phyloP scores from a whole-genome alignment of 441 rosid genomes.

The Erodium trifolium region DNA sequence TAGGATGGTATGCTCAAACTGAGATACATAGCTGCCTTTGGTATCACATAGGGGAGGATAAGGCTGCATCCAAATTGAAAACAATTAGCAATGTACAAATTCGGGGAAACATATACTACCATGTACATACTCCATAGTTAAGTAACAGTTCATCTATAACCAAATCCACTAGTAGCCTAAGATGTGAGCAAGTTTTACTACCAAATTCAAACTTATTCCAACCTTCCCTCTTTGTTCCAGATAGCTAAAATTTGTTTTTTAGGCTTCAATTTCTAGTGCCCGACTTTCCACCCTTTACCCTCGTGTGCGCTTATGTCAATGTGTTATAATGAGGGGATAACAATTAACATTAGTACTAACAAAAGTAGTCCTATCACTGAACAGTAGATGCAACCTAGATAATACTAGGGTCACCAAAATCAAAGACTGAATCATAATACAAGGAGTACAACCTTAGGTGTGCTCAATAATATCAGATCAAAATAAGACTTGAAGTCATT shows the following conservation, averaged over 20 bases:
- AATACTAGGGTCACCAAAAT: too few species aligned
- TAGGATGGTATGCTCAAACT: constrained; percentile 84
- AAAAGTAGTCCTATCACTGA: background rate
- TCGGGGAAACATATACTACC: too few species aligned
- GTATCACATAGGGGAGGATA: constrained; percentile 83
- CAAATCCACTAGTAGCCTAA: background rate
- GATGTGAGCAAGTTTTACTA: background rate
- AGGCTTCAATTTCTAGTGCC: background rate
- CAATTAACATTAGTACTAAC: background rate
- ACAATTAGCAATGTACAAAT: background rate
- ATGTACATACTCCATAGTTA: too few species aligned
- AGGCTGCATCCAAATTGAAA: constrained; percentile 39
- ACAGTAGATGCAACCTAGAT: too few species aligned
- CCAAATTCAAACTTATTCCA: background rate
- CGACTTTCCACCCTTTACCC: background rate
- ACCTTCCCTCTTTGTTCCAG: background rate
- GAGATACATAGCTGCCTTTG: constrained; percentile 90
- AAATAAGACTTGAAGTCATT: background rate
- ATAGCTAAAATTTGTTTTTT: background rate
- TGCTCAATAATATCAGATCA: background rate
- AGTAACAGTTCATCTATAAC: too few species aligned
- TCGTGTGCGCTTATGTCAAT: background rate
- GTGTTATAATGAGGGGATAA: background rate
- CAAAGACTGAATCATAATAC: too few species aligned
- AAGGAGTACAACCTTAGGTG: background rate